phyloP scores from a whole-genome alignment of 495 filamentous ascomycete species.

The Lichina pygmaea region DNA sequence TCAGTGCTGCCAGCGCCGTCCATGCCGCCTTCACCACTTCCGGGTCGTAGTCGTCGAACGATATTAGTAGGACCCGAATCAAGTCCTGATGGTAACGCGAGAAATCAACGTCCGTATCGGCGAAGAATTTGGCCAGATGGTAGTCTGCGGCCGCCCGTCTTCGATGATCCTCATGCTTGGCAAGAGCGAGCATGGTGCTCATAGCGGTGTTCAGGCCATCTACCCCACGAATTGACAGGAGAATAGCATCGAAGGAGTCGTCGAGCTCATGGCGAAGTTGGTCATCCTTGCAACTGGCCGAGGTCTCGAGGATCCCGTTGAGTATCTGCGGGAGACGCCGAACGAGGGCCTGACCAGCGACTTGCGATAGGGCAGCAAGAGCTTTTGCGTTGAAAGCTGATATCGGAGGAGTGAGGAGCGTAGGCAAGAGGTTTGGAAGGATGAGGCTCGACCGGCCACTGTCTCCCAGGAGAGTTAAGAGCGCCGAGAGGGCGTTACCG shows the following conservation, averaged over 20 bases:
- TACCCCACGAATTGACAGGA: conserved; percentile 81
- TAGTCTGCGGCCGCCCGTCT: conserved; percentile 49
- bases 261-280: conserved; percentile 49
- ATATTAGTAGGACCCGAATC: conserved; percentile 64
- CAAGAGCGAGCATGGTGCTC: conserved; percentile 63
- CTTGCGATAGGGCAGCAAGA: conserved; percentile 71
- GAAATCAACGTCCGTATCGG: conserved; percentile 55
- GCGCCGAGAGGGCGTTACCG: conserved; percentile 71
- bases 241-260: conserved; percentile 56
- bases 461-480: conserved; percentile 81
- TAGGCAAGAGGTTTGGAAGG: conserved; percentile 83
- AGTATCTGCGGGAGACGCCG: conserved; percentile 67
- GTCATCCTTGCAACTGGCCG: conserved; percentile 50
- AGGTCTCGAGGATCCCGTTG: conserved; percentile 79
- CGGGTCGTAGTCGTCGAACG: conserved; percentile 65
- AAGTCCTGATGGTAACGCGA: conserved; percentile 87
- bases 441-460: conserved; percentile 87
- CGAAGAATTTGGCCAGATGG: conserved; percentile 76
- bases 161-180: conserved; percentile 79
- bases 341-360: conserved; percentile 71
- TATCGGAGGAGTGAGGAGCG: conserved; percentile 70
- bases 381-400: conserved; percentile 83
- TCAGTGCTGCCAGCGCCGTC: conserved; percentile 69
- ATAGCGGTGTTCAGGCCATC: conserved; percentile 87
- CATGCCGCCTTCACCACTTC: conserved; percentile 82